phyloP scores from a whole-genome alignment of 2,329 filamentous ascomycete species.

The Sporothrix humicola region DNA sequence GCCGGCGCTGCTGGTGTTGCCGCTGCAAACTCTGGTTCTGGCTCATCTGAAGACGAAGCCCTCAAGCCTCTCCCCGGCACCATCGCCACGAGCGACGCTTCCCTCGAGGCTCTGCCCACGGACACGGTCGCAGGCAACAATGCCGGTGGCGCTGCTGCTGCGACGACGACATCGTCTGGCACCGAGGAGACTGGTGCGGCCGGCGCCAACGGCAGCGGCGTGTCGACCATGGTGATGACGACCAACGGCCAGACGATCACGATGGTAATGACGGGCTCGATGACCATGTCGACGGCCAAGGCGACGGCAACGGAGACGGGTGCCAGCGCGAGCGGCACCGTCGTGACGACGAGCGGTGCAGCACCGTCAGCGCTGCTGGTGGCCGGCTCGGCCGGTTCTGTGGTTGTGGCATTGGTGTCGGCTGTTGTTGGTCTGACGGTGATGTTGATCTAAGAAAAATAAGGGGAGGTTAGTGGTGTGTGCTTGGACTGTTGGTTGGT shows the following conservation, averaged over 20 bases:
- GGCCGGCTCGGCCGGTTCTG: conserved; percentile 2
- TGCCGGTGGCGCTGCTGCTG: neutral
- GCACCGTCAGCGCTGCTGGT: neutral
- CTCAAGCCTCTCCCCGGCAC: conserved; percentile 33
- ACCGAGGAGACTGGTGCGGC: neutral
- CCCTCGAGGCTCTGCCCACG: conserved; percentile 34
- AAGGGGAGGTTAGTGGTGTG: neutral
- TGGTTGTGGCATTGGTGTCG: conserved; percentile 5
- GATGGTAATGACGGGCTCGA: conserved; percentile 34
- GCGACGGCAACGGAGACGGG: conserved; percentile 31
- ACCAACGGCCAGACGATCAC: conserved; percentile 35
- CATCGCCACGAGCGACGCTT: conserved; percentile 19
- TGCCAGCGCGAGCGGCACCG: neutral
- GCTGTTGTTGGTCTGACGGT: conserved; percentile 23
- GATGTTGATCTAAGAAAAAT: conserved; percentile 5
- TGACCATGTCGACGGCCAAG: conserved; percentile 11
- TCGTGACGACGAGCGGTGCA: neutral
- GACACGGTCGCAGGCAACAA: conserved; percentile 4
- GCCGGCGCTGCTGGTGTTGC: neutral
- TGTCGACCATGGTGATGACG: conserved; percentile 36
- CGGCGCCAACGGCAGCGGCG: conserved; percentile 22
- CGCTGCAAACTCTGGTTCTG: conserved; percentile 7
- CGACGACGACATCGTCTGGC: neutral
- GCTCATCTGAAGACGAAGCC: neutral
- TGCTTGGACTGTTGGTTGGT: too few relatives aligned